Evolutionary conservation across 495 filamentous ascomycete genomes (phyloP).

Genomic region (Mycothermus thermophilus): DNA sequence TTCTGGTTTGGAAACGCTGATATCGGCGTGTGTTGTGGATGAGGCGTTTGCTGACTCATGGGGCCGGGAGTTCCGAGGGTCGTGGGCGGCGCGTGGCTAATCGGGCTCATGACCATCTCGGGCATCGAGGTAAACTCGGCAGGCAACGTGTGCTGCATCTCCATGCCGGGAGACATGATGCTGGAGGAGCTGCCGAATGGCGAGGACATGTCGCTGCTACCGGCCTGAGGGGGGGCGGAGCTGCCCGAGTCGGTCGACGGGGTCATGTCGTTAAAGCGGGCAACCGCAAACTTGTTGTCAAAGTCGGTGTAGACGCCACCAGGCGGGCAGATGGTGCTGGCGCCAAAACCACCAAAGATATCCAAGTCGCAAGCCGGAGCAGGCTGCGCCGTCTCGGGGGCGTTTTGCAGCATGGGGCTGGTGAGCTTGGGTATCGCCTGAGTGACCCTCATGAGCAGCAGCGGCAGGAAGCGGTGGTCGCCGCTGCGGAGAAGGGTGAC

Average conservation of each 20-base stretch:
- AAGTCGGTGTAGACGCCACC: slow-evolving; percentile 20
- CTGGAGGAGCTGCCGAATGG: slow-evolving; percentile 32
- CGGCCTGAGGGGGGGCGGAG: slow-evolving; percentile 16
- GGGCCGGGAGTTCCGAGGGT: slow-evolving; percentile 17
- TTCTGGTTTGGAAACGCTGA: slow-evolving; percentile 21
- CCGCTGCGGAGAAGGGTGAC: slow-evolving; percentile 57
- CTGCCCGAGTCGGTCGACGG: slow-evolving; percentile 2
- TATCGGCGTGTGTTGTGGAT: slow-evolving; percentile 18
- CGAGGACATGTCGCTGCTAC: slow-evolving; percentile 29
- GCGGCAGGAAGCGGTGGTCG: slow-evolving; percentile 53
- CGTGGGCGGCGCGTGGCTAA: slow-evolving; percentile 23
- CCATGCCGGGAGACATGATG: slow-evolving; percentile 32
- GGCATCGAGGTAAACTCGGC: slow-evolving; percentile 29
- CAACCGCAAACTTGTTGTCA: slow-evolving; percentile 23
- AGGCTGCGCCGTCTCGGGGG: slow-evolving; percentile 33
- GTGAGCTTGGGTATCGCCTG: slow-evolving; percentile 49
- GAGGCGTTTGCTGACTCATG: slow-evolving; percentile 22
- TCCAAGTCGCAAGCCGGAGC: slow-evolving; percentile 36
- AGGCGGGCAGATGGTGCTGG: slow-evolving; percentile 33
- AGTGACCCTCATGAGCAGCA: slow-evolving; percentile 54
- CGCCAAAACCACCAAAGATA: slow-evolving; percentile 44
- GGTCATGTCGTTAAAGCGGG: slow-evolving; percentile 28
- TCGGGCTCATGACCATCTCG: slow-evolving; percentile 35
- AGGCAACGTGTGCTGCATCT: slow-evolving; percentile 19
- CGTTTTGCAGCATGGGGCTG: slow-evolving; percentile 40